Percentiles rank a stretch among this genome's conserved stretches.
Conservation (phyloP, 148 eudicot species). For the Camellia lanceoleosa region DNA sequence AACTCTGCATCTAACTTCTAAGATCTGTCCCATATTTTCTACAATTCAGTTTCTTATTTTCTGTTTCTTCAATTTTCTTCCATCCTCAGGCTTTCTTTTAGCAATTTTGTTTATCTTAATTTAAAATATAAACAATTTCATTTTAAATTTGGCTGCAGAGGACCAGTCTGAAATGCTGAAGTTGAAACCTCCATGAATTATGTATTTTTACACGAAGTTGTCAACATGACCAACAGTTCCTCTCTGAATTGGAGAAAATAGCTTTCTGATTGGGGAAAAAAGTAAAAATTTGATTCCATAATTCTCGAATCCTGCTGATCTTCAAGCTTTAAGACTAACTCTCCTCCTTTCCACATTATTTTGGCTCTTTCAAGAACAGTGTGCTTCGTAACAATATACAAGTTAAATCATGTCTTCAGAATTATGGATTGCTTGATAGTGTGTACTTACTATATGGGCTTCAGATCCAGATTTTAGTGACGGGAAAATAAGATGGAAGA, state of each 20-base stretch:
- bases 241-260: background rate
- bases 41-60: background rate
- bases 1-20: background rate
- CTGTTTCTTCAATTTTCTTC: background rate
- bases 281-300: background rate
- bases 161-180: background rate
- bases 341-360: background rate
- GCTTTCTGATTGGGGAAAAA: background rate
- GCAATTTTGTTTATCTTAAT: background rate
- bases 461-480: constrained; percentile 96
- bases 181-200: background rate
- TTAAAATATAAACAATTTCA: background rate
- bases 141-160: background rate
- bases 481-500: constrained; percentile 84
- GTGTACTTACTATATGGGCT: constrained; percentile 74
- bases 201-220: background rate
- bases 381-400: background rate
- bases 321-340: background rate
- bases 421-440: constrained; percentile 14
- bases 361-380: background rate
- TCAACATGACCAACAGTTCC: background rate
- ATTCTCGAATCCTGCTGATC: background rate
- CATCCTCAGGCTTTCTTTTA: background rate
- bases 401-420: background rate
- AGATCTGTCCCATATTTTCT: background rate